Conservation (phyloP, 176 grass and related monocot species). For the Typha latifolia region DNA sequence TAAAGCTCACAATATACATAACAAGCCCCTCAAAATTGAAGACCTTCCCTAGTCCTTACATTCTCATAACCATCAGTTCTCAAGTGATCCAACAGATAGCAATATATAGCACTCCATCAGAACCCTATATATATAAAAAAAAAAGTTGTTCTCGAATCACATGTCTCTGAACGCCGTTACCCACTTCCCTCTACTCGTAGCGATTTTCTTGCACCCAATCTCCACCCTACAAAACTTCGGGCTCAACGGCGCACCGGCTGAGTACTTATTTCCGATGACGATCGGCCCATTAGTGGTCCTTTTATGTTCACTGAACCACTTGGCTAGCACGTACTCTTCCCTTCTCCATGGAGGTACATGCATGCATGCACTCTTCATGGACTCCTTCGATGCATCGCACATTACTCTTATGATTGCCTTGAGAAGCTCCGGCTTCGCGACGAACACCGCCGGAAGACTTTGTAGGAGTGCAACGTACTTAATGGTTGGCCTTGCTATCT, state of each 20-base stretch:
- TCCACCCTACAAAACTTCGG: slow-evolving; percentile 33
- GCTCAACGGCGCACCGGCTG: neutral
- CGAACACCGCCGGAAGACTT: slow-evolving; percentile 36
- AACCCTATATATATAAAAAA: too few relatives aligned
- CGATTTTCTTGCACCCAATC: slow-evolving; percentile 21
- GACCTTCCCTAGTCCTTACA: too few relatives aligned
- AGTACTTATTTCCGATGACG: too few relatives aligned
- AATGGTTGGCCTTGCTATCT: slow-evolving; percentile 57
- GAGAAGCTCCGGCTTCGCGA: slow-evolving; percentile 29
- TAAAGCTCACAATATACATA: too few relatives aligned
- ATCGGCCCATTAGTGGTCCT: neutral
- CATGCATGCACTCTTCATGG: slow-evolving; percentile 54
- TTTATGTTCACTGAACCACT: slow-evolving; percentile 49
- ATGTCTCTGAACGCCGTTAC: too few relatives aligned
- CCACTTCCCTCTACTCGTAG: too few relatives aligned
- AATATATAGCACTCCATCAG: too few relatives aligned
- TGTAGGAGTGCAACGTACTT: slow-evolving; percentile 37
- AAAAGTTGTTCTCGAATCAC: too few relatives aligned
- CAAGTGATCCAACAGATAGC: too few relatives aligned
- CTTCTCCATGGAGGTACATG: slow-evolving; percentile 77
- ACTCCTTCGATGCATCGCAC: slow-evolving; percentile 56
- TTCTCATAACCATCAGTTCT: too few relatives aligned
- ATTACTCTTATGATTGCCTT: slow-evolving; percentile 43
- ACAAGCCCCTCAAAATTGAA: too few relatives aligned
- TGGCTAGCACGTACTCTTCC: slow-evolving; percentile 48